Percentiles rank a stretch among this genome's conserved stretches.
phyloP scores from a whole-genome alignment of 2,329 filamentous ascomycete genomes.

The Ophiosphaerella narmari region DNA sequence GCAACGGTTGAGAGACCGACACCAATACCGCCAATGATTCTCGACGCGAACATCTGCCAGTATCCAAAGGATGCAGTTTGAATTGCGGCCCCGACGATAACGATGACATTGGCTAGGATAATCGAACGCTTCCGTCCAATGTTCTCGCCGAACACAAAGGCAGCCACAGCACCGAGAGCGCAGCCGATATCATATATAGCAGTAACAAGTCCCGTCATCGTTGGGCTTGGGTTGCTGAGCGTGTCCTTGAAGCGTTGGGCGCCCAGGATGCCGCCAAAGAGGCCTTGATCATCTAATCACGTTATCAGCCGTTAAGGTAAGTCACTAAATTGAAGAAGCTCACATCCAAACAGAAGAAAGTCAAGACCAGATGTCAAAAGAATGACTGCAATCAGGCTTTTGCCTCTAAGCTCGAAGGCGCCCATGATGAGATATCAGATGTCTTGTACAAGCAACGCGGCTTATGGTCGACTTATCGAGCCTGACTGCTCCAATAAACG shows the following conservation, averaged over 20 bases:
- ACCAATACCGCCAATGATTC: constrained; percentile 51
- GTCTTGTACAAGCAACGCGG: background rate
- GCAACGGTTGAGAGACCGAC: constrained; percentile 55
- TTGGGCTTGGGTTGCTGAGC: constrained; percentile 13
- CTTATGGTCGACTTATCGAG: background rate
- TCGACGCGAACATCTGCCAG: constrained; percentile 38
- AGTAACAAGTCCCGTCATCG: constrained; percentile 44
- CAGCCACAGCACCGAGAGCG: constrained; percentile 46
- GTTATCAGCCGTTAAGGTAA: background rate
- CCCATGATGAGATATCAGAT: constrained; percentile 6
- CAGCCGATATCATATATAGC: constrained; percentile 49
- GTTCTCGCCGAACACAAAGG: constrained; percentile 57
- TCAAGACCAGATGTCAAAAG: constrained; percentile 18
- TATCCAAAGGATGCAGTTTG: constrained; percentile 38
- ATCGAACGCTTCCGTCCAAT: constrained; percentile 61
- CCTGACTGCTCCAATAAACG: background rate
- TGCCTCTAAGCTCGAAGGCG: constrained; percentile 17
- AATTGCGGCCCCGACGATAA: constrained; percentile 39
- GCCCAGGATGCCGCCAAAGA: constrained; percentile 32
- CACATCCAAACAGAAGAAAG: constrained; percentile 21
- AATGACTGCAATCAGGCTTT: constrained; percentile 16
- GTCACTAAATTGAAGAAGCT: background rate
- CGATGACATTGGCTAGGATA: constrained; percentile 57
- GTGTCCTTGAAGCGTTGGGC: constrained; percentile 26
- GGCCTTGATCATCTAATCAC: constrained; percentile 26